These are phyloP conservation scores for Pharnaceum exiguum DNA, from an alignment of 148 eudicot genomes.

Conservation along the genomic window DNA sequence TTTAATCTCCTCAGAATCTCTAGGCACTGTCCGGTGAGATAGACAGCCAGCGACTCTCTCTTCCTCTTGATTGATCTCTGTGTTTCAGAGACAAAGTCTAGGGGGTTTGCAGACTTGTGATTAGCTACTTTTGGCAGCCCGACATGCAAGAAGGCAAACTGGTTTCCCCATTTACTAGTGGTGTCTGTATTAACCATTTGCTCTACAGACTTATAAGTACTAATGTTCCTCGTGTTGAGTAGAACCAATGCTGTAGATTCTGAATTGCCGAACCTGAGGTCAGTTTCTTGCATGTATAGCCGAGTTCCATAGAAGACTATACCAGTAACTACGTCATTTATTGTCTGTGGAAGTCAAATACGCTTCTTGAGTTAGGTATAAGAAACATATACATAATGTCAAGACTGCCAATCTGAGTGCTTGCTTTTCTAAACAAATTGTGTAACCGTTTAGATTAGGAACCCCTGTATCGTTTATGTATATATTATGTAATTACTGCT, in stretches of 20 bases:
- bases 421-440: too few relatives aligned
- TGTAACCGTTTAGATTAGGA: too few relatives aligned
- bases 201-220: slow-evolving; percentile 56
- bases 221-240: slow-evolving; percentile 65
- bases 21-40: slow-evolving; percentile 63
- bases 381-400: too few relatives aligned
- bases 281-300: slow-evolving; percentile 34
- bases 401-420: too few relatives aligned
- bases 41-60: slow-evolving; percentile 57
- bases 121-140: slow-evolving; percentile 37
- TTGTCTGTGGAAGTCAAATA: slow-evolving; percentile 37
- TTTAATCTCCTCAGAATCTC: slow-evolving; percentile 41
- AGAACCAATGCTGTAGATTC: slow-evolving; percentile 31
- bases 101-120: slow-evolving; percentile 28
- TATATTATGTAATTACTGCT: too few relatives aligned
- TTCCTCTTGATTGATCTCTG: slow-evolving; percentile 48
- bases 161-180: slow-evolving; percentile 70
- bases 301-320: slow-evolving; percentile 27
- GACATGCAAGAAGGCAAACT: slow-evolving; percentile 70
- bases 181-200: slow-evolving; percentile 56
- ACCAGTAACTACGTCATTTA: slow-evolving; percentile 43
- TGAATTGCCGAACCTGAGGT: slow-evolving; percentile 2
- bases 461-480: too few relatives aligned
- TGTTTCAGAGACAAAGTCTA: slow-evolving; percentile 41
- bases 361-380: too few relatives aligned